Conservation (phyloP, 768 basidiomycete genomes). For the Leccinum longicurvipes region DNA sequence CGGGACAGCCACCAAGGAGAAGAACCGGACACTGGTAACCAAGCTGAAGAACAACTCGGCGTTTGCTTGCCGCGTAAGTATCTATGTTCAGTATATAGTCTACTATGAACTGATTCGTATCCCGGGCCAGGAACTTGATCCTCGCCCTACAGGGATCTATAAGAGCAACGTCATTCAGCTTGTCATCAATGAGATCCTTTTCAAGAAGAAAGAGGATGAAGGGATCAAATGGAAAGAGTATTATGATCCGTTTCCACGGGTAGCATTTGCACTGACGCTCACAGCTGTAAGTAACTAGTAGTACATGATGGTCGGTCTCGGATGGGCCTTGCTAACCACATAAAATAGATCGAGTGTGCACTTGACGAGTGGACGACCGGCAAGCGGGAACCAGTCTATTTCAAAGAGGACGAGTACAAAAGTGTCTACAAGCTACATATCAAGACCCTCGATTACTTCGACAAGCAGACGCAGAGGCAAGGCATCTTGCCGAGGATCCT, state of each 20-base stretch:
- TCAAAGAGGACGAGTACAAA: background rate
- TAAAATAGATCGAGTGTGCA: background rate
- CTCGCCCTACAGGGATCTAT: background rate
- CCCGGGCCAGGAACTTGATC: background rate
- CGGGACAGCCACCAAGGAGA: background rate
- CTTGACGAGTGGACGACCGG: background rate
- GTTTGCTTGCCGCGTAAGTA: background rate
- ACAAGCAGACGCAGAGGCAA: background rate
- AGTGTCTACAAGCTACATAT: background rate
- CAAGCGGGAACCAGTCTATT: background rate
- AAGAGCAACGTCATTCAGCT: background rate
- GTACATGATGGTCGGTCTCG: too few species aligned
- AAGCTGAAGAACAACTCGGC: background rate
- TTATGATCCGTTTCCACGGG: background rate
- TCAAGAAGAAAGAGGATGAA: background rate
- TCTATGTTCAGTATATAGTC: background rate
- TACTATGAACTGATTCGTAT: background rate
- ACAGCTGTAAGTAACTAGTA: background rate
- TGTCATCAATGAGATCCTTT: background rate
- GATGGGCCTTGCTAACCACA: background rate
- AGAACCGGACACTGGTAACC: background rate
- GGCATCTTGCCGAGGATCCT: background rate
- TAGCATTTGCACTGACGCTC: background rate
- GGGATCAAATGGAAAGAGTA: background rate
- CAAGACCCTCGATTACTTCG: background rate